Base-by-base conservation (phyloP, 345 rosid genomes). In the Populus alba region DNA sequence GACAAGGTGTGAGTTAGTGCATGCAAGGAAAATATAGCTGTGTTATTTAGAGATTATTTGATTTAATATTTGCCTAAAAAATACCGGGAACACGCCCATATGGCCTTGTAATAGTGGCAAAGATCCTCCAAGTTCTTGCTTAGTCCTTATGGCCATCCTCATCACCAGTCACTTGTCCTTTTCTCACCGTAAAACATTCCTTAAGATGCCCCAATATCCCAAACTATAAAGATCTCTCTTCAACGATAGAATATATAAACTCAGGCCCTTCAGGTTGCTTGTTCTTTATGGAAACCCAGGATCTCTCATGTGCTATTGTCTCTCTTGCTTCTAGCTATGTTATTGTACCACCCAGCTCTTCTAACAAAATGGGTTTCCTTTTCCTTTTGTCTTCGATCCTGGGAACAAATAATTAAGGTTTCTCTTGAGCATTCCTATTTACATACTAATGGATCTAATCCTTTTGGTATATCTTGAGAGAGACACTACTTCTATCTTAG, bases 231-330 rank as follows among this genome's bases (percentile, higher is more conserved):
- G 37, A 31, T 66, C 69, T 65, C 68, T 65, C 8, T 65, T 35
- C 55, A 66, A 53, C 76, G 29, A 62, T 76, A 70, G 23, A 61
- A 61, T 62, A 61, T 31, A 71, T 75, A 9, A 10, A 47, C 57
- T 13, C 8, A 38, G 70, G 17, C 65, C 62, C 38, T 37, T 8
- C 8, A 13, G 66, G 72, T 72, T 68, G 67, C 76, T 35, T 66
- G 45, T 75, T 72, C 49, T 37, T 33, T 20, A 62, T 59, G 47
- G n/a, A 41, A 68, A 45, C 38, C 31, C 72, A 12, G 57, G 59
- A 59, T 18, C n/a, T 70, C 39, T 70, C 80, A 72, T 68, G 80
- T 72, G 80, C 72, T 38, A 5, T 15, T 72, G 78, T 78, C 70
- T 81, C 72, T 67, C 39, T 12, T 51, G 25, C 68, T 38, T 59